These are phyloP conservation scores for Craspedostauros australis DNA, from an alignment of 108 stramenopile genomes.

Conservation along the genomic window DNA sequence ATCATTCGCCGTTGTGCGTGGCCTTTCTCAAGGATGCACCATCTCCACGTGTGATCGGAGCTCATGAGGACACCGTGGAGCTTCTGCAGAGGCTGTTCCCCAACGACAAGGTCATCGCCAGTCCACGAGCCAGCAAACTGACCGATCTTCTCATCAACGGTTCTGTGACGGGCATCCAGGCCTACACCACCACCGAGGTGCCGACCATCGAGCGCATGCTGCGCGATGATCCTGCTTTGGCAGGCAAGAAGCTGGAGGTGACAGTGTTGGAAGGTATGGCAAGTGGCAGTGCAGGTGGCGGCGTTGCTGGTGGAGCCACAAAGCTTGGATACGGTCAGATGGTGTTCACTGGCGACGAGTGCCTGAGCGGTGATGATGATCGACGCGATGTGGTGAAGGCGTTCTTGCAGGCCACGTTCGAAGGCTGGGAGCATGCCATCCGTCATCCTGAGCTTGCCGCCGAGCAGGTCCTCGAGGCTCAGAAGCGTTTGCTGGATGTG, in stretches of 20 bases:
- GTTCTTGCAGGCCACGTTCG: constrained; percentile 35
- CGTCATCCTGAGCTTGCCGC: constrained; percentile 24
- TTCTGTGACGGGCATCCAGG: constrained; percentile 26
- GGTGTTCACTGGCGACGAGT: constrained; percentile 33
- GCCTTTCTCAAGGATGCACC: constrained; percentile 20
- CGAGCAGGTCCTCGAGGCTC: constrained; percentile 23
- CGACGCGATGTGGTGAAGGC: constrained; percentile 17
- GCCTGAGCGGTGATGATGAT: constrained; percentile 5
- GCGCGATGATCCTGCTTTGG: too few relatives aligned
- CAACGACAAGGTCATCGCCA: constrained; percentile 21
- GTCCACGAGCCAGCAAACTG: constrained; percentile 36
- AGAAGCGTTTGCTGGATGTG: constrained; percentile 27
- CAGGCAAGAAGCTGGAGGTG: too few relatives aligned
- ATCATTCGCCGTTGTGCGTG: constrained; percentile 30
- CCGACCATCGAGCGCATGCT: constrained; percentile 25
- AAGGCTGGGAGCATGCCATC: constrained; percentile 35
- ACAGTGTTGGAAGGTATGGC: too few relatives aligned
- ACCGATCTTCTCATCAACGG: constrained; percentile 34
- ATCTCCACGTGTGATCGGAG: constrained; percentile 16
- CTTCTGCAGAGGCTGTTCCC: constrained; percentile 29
- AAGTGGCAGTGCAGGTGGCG: too few relatives aligned
- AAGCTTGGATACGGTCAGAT: constrained; percentile 39
- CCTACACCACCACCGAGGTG: constrained; percentile 41
- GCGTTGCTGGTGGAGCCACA: constrained; percentile 8
- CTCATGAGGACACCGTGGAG: constrained; percentile 39